These are phyloP conservation scores for Ambrosiella cleistominuta DNA, from an alignment of 2,329 filamentous ascomycete genomes.

Conservation along the genomic window DNA sequence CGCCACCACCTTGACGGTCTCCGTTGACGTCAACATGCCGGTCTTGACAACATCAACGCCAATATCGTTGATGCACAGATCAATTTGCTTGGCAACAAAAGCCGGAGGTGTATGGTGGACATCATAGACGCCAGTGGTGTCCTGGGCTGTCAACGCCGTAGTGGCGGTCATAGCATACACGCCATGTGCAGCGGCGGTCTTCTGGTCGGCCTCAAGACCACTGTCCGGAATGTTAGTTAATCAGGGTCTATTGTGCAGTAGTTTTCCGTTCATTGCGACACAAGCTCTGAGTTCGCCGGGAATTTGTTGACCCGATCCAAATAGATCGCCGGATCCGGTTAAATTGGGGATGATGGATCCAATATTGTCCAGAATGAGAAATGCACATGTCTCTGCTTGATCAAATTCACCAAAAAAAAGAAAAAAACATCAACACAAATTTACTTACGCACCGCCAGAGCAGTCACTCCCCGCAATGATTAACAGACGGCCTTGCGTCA, in stretches of 20 bases:
- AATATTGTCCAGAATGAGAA: not conserved
- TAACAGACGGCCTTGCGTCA: constrained; percentile 36
- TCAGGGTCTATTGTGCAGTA: not conserved
- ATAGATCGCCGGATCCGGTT: constrained; percentile 2
- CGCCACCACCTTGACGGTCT: constrained; percentile 23
- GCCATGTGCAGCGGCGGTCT: constrained; percentile 77
- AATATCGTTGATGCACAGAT: constrained; percentile 68
- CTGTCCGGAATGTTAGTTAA: constrained; percentile 26
- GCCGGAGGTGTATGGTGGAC: constrained; percentile 63
- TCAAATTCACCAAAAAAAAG: constrained; percentile 1
- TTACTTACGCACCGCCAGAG: constrained; percentile 64
- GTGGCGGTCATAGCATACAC: constrained; percentile 95
- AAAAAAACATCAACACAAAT: constrained; percentile 7
- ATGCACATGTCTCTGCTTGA: not conserved
- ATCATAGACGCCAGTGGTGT: constrained; percentile 66
- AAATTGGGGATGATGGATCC: not conserved
- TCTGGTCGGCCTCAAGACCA: constrained; percentile 88
- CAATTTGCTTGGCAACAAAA: constrained; percentile 73
- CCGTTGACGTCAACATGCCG: constrained; percentile 28
- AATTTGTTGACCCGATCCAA: not conserved
- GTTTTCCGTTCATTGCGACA: not conserved
- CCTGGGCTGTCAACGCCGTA: constrained; percentile 88
- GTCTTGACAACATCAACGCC: constrained; percentile 83
- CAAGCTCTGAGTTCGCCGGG: not conserved
- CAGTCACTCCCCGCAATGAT: constrained; percentile 81